Base-by-base conservation (phyloP, 352 stramenopile species). In the Phytopythium chamaehyphon region DNA sequence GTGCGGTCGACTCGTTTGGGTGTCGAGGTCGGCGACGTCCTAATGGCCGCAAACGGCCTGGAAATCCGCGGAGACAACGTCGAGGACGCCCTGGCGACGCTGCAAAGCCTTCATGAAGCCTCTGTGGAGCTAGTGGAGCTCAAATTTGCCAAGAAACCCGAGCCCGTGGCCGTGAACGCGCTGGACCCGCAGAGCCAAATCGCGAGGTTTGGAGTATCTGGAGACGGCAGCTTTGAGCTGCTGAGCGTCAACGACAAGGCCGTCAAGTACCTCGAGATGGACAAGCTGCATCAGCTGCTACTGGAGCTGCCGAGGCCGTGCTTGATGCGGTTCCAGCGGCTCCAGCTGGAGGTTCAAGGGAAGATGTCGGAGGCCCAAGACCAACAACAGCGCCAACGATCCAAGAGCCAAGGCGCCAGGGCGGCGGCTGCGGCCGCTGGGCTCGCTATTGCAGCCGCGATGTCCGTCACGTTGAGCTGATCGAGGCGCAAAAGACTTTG, bases 271-370 rank as follows among this genome's bases (percentile, higher is more conserved):
- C 61, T 90, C 11, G 64, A 66, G 22, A 74, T 92, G 66, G 66
- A 82, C 36, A 69, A 90, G 64, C 70, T 92, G 39, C 63, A 87
- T 42, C 61, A 69, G 22, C 59, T 83, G 23, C 76, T 92, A 26
- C 68, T 74, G 24, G 56, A 71, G 26, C 55, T 69, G 16, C 52
- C 69, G 54, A 88, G 88, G 57, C 82, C 82, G 3, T 83, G 75
- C 24, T 51, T 55, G 10, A 64, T 92, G 57, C 73, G 62, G 9
- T 92, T 92, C 55, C 69, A 78, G 11, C 76, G 86, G 56, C 63
- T 59, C 8, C 12, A 6, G 16, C 15, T 0, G 24, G 44, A n/a
- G 14, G 8, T n/a, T 28, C 44, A 26, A 23, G 24, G 28, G 28
- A 33, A 9, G 5, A 33, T 9, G 9, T 33, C 28, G 28, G 28